Percentiles rank a stretch among this genome's conserved stretches.
Conservation (phyloP, 345 rosid species). For the Rhizophora mangle region DNA sequence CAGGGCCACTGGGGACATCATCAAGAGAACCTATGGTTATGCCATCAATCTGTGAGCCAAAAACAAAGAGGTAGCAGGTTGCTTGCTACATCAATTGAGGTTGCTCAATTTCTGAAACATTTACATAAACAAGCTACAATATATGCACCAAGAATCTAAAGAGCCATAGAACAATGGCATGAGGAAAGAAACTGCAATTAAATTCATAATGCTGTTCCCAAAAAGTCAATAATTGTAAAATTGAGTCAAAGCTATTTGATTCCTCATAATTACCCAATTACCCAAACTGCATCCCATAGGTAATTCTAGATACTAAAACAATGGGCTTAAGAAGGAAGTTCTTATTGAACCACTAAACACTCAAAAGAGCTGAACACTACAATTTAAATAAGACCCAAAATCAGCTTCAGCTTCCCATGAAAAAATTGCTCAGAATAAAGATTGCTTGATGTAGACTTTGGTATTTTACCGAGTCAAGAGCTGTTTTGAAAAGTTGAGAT, state of each 20-base stretch:
- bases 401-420: not conserved
- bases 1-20: conserved; percentile 65
- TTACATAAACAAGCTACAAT: not conserved
- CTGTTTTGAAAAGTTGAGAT: conserved; percentile 60
- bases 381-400: not conserved
- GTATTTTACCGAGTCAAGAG: conserved; percentile 65
- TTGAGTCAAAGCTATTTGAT: not conserved
- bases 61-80: conserved; percentile 21
- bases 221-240: too few species aligned
- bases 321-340: not conserved
- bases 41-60: conserved; percentile 66
- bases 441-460: conserved; percentile 13
- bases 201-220: not conserved
- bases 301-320: not conserved
- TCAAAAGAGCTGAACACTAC: not conserved
- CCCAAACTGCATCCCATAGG: not conserved
- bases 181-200: not conserved
- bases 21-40: conserved; percentile 73
- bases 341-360: not conserved
- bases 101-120: not conserved
- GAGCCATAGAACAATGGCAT: not conserved
- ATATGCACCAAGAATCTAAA: not conserved
- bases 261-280: not conserved
- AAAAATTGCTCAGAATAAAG: not conserved
- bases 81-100: not conserved